Evolutionary conservation across 202 grass and related monocot genomes (phyloP).

Genomic region (Setaria italica): DNA sequence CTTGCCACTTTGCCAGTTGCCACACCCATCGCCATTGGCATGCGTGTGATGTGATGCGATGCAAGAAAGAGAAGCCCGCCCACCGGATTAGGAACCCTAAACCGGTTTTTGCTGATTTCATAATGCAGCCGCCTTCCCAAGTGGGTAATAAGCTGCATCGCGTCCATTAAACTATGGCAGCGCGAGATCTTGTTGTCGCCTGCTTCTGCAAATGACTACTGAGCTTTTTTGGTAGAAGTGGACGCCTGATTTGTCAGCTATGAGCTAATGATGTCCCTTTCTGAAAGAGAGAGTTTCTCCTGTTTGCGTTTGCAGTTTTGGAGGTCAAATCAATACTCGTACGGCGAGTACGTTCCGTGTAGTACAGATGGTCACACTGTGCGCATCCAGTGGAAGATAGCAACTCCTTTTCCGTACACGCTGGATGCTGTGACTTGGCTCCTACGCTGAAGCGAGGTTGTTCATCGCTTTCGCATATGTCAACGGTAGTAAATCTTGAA

Average conservation of each 20-base stretch:
- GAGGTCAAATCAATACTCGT: slow-evolving; percentile 3
- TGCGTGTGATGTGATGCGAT: background rate
- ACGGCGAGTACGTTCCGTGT: slow-evolving; percentile 17
- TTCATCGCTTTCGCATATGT: too few relatives aligned
- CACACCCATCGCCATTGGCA: background rate
- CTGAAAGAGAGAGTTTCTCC: background rate
- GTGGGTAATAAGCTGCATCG: slow-evolving; percentile 25
- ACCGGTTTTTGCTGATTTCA: background rate
- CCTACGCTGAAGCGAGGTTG: background rate
- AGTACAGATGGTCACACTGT: slow-evolving; percentile 9
- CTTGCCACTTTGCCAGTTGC: background rate
- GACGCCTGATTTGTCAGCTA: slow-evolving; percentile 3
- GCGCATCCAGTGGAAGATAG: too few relatives aligned
- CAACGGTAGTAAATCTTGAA: too few relatives aligned
- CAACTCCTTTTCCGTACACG: too few relatives aligned
- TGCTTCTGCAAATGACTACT: background rate
- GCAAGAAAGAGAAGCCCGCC: background rate
- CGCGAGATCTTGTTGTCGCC: background rate
- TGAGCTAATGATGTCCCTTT: background rate
- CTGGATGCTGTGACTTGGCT: too few relatives aligned
- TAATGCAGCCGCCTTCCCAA: slow-evolving; percentile 20
- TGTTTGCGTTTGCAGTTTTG: background rate
- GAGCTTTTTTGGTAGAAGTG: background rate
- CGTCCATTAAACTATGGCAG: background rate
- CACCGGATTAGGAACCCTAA: slow-evolving; percentile 36